Percentiles rank a stretch among this genome's conserved stretches.
Conservation (phyloP, 78 protist species). For the Dictyostelium capitatum region DNA sequence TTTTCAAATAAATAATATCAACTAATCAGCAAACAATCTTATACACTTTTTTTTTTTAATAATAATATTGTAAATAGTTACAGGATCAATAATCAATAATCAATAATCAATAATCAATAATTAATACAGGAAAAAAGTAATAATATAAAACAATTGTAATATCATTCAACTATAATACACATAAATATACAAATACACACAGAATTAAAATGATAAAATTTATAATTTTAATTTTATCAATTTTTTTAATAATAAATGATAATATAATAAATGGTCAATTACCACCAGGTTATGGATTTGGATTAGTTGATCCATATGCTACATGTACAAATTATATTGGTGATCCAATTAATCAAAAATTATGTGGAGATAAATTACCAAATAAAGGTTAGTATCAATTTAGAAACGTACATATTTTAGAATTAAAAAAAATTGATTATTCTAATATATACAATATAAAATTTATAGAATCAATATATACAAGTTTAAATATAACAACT, state of each 20-base stretch:
- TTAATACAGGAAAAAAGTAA: no score
- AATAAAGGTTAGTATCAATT: background rate
- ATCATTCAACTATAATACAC: no score
- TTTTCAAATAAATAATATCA: no score
- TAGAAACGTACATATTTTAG: no score
- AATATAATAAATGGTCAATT: background rate
- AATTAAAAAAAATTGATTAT: no score
- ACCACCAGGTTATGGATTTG: conserved; percentile 1
- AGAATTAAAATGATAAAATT: background rate
- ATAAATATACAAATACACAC: no score
- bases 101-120: no score
- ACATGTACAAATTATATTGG: conserved; percentile 29
- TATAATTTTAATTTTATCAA: background rate
- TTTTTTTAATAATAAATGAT: conserved; percentile 6
- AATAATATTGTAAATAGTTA: no score
- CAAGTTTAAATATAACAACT: background rate
- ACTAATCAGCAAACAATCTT: no score
- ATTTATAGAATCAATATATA: background rate
- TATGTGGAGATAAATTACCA: conserved; percentile 5
- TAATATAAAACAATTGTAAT: no score
- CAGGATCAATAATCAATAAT: no score
- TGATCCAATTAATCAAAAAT: conserved; percentile 3
- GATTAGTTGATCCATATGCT: conserved; percentile 17
- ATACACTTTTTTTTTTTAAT: no score
- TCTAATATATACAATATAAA: background rate